phyloP scores from a whole-genome alignment of 1,284 basidiomycete species.

The Ganoderma meredithae region DNA sequence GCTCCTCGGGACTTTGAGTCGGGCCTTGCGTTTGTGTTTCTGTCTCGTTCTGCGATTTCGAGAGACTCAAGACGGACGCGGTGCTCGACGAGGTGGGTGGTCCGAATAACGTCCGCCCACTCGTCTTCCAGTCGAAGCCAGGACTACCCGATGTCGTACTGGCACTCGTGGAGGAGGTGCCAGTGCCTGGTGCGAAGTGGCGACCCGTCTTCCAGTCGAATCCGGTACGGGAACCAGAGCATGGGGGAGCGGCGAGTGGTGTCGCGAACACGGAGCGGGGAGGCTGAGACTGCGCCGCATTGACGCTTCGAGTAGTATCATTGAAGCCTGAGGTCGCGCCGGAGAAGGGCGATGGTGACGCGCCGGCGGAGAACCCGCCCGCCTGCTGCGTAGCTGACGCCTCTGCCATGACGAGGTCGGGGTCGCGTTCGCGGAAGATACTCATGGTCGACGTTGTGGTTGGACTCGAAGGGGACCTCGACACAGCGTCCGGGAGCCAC shows the following conservation, averaged over 20 bases:
- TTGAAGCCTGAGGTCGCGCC: too few species aligned
- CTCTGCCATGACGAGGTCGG: neutral
- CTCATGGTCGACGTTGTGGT: conserved; percentile 1
- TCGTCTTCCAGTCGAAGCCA: too few species aligned
- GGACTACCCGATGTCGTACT: too few species aligned
- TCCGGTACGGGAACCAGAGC: neutral
- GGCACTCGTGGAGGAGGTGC: too few species aligned
- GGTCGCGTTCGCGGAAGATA: neutral
- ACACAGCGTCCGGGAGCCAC: conserved; percentile 47
- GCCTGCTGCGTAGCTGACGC: neutral
- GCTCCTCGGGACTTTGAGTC: neutral
- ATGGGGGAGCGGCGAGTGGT: neutral
- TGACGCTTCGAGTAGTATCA: neutral
- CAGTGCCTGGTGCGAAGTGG: neutral
- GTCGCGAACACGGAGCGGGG: neutral
- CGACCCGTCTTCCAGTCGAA: neutral
- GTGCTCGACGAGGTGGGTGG: neutral
- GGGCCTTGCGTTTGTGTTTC: too few species aligned
- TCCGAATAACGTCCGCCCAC: too few species aligned
- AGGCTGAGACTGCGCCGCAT: neutral
- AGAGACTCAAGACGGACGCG: too few species aligned
- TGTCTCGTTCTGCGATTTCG: too few species aligned
- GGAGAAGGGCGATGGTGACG: too few species aligned
- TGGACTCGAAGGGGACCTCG: neutral
- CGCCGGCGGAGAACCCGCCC: neutral